Evolutionary conservation across 2,329 filamentous ascomycete genomes (phyloP).

Genomic region (Neonectria faginata): DNA sequence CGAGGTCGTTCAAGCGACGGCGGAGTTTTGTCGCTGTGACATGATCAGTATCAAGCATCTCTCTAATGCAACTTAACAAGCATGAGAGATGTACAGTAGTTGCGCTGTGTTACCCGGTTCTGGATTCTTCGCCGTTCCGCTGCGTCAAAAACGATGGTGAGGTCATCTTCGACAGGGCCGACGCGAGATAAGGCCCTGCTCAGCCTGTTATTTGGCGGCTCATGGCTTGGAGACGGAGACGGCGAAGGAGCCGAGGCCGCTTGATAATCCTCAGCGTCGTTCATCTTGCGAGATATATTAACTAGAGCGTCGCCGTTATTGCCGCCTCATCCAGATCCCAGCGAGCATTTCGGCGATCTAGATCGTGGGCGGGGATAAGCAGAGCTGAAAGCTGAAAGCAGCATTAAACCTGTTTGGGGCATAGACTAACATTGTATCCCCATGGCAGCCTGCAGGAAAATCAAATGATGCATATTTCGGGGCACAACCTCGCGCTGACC

Average conservation of each 20-base stretch:
- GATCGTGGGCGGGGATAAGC: neutral
- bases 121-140: neutral
- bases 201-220: neutral
- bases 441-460: neutral
- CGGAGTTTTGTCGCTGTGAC: neutral
- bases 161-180: neutral
- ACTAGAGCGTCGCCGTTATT: neutral
- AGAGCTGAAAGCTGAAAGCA: neutral
- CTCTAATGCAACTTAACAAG: neutral
- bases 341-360: neutral
- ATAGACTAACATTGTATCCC: neutral
- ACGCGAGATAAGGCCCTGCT: neutral
- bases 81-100: neutral
- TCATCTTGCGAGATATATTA: neutral
- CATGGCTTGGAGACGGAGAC: neutral
- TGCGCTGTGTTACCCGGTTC: neutral
- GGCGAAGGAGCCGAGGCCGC: neutral
- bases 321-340: neutral
- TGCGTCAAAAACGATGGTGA: neutral
- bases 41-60: neutral
- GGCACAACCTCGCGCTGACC: neutral
- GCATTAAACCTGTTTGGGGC: neutral
- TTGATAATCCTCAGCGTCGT: neutral
- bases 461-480: neutral
- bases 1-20: neutral